Base-by-base conservation (phyloP, 2,329 filamentous ascomycete genomes). In the Mycosphaerella arachidis region DNA sequence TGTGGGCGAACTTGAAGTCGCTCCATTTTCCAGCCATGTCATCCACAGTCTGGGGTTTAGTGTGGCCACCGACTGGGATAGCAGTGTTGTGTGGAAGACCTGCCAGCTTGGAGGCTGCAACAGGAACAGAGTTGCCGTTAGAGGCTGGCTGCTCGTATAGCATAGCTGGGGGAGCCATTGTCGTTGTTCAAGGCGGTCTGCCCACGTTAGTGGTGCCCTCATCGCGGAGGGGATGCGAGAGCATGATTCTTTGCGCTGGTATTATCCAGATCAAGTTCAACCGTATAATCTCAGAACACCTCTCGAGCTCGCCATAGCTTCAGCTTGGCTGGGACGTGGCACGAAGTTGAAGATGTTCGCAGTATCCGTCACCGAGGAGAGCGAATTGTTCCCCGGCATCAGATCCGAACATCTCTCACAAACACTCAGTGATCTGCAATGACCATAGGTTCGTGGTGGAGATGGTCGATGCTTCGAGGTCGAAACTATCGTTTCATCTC, bases 241-340 rank as follows among this genome's bases (percentile, higher is more conserved):
- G 90, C 91, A 96, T 95, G 91, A 94, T 73, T 96, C 89, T 92
- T 50, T 96, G 92, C 92, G 92, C 92, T 92, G 89, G 91, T 91
- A 94, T 94, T 93, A 93, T 92, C 91, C 89, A 71, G 90, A 92
- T 93, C 90, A 93, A 93, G 90, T 93, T 91, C 80, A 82, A 88
- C 91, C 90, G 90, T 94, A 89, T 94, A 86, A 86, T 94, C 89
- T 93, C 88, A 91, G 85, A 82, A 79, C 79, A 76, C 78, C 59
- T 56, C 51, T 37, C 51, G 43, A 45, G 46, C 48, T 52, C 57
- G 63, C 59, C 57, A 53, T 48, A 53, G 45, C 60, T 54, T 68
- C 68, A 68, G 66, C 67, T 31, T 10, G 43, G 48, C 13, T 40
- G 45, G 46, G 46, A 29, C 46, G 20, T 27, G 8, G 20, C 7